Evolutionary conservation across 345 rosid genomes (phyloP).

Genomic region (Dipteronia dyeriana): DNA sequence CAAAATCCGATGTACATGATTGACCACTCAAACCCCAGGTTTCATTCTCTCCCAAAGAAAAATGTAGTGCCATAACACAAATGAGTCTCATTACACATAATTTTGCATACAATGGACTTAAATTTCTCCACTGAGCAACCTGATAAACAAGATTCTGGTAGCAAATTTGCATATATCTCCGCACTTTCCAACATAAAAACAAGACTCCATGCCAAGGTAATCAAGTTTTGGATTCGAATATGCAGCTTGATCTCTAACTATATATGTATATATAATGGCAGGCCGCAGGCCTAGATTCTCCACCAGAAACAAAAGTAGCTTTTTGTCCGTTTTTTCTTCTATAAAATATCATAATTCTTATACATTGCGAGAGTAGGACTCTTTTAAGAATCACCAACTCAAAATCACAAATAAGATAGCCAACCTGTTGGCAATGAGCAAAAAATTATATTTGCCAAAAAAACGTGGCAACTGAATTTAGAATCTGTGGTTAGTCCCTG

Average conservation of each 20-base stretch:
- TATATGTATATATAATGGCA: neutral
- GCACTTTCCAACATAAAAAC: neutral
- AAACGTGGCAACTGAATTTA: neutral
- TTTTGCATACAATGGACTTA: neutral
- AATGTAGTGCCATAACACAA: neutral
- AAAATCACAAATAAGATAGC: neutral
- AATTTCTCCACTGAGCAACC: neutral
- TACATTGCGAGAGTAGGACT: neutral
- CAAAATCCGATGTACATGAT: too few species aligned
- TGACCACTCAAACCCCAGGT: too few species aligned
- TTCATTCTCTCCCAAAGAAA: neutral
- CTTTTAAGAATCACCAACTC: neutral
- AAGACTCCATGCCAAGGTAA: too few species aligned
- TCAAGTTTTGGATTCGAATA: neutral
- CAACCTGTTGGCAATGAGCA: neutral
- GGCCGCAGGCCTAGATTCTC: conserved; percentile 12
- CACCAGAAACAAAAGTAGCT: neutral
- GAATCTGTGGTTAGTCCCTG: neutral
- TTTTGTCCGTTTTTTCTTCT: neutral
- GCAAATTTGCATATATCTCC: too few species aligned
- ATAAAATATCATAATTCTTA: neutral
- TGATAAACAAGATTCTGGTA: too few species aligned
- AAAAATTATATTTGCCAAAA: neutral
- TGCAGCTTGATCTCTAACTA: neutral
- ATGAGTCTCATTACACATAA: neutral